A percentile compares a stretch with the other conserved stretches of the same genome.
Conservation (phyloP, 2,329 filamentous ascomycete species). For the Mycosphaerella sp. region DNA sequence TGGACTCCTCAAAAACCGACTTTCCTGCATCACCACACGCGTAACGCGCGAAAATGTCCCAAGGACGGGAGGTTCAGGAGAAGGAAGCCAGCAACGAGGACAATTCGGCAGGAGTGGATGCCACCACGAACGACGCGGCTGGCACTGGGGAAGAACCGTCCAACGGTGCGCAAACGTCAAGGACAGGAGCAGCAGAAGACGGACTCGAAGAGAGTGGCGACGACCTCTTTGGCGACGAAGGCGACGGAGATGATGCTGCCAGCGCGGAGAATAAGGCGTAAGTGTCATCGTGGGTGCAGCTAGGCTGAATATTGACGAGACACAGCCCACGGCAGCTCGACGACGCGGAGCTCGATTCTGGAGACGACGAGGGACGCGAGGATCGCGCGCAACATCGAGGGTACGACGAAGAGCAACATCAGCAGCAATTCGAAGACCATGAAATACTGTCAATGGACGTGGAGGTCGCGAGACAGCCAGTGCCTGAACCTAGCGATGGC, state of each 20-base stretch:
- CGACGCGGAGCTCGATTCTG: constrained; percentile 58
- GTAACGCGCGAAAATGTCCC: constrained; percentile 12
- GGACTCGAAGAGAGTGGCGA: constrained; percentile 36
- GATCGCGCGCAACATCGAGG: constrained; percentile 48
- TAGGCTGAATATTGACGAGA: constrained; percentile 6
- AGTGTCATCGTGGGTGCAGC: constrained; percentile 7
- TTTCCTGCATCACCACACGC: background rate
- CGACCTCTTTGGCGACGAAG: constrained; percentile 45
- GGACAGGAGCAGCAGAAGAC: constrained; percentile 25
- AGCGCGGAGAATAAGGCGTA: constrained; percentile 25
- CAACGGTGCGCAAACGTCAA: constrained; percentile 21
- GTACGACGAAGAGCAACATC: constrained; percentile 43
- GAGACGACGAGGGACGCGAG: constrained; percentile 56
- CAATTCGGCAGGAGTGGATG: background rate
- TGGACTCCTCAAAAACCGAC: no score
- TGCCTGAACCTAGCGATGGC: constrained; percentile 65
- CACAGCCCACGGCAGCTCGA: constrained; percentile 40
- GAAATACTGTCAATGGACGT: constrained; percentile 55
- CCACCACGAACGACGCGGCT: constrained; percentile 12
- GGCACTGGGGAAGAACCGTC: constrained; percentile 19
- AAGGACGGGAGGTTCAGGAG: constrained; percentile 13
- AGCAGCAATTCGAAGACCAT: constrained; percentile 38
- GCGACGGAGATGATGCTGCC: constrained; percentile 30
- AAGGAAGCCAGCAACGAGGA: constrained; percentile 20
- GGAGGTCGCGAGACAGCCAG: constrained; percentile 60